Evolutionary conservation across 192 early-diverging fungal species (phyloP), one percentile per base, ranked within the genome.

Genomic region (Mortierella hygrophila): DNA sequence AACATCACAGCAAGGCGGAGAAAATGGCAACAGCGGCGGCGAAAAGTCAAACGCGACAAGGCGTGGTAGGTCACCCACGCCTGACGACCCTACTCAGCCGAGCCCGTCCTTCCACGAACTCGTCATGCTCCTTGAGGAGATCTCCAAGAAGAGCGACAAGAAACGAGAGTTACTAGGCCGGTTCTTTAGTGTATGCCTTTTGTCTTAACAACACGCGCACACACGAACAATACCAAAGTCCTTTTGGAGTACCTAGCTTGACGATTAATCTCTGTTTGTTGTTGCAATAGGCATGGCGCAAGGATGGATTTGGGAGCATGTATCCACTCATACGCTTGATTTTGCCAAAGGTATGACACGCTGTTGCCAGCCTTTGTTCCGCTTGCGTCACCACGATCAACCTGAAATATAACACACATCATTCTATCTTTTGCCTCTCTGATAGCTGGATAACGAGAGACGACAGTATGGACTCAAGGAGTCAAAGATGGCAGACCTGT

Each of bases 391-490:
- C 20, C 37, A 35, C 16, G 47, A 68, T 42, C 40, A 38, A 35
- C 13, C n/a, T 41, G 26, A 74, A 1, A 26, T 18, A 8, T n/a
- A 60, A 35, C 52, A 23, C 9, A 2, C 3, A 23, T 13, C 37
- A 75, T 49, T 6, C 2, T 38, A 26, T 16, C 40, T 20, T 11
- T 32, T 32, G 23, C 55, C 8, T n/a, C 8, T 32, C 29, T 65
- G 11, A 16, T 81, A 91, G 90, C 75, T 90, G 57, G 91, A 92
- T 85, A 85, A 85, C 47, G 91, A 95, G 72, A 88, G 95, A 41
- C 82, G 89, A 2, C 87, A 86, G 18, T 95, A 96, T 81, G 90
- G 92, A 23, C 87, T 96, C 77, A 96, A 95, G 77, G 93, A 96
- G 52, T 85, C 83, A 70, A 90, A 87, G 41, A 89, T 96, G 76